A percentile compares a stretch with the other conserved stretches of the same genome.
phyloP scores from a whole-genome alignment of 1,284 basidiomycete species.

The Melampsora larici-populina region DNA sequence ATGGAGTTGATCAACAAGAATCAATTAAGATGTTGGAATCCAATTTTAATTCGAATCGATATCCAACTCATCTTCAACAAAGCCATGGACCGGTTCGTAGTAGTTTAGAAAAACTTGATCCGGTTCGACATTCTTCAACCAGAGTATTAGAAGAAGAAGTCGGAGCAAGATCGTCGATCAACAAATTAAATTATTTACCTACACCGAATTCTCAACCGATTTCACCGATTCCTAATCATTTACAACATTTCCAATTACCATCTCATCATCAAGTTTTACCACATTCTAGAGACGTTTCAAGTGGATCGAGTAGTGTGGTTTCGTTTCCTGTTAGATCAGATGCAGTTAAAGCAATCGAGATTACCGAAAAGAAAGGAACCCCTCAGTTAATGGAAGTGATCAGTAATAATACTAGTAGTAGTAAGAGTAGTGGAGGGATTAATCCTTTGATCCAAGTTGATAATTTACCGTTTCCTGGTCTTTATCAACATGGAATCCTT shows the following conservation, averaged over 20 bases:
- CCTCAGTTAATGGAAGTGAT: constrained; percentile 17
- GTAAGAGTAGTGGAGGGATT: no score
- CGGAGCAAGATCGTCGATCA: not conserved
- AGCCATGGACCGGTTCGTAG: no score
- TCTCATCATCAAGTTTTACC: not conserved
- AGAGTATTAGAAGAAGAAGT: no score
- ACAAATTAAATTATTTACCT: not conserved
- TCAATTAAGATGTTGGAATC: not conserved
- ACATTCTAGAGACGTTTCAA: constrained; percentile 21
- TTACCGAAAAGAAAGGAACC: not conserved
- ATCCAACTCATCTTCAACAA: no score
- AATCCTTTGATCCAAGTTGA: constrained; percentile 37
- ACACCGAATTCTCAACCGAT: not conserved
- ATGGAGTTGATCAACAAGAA: not conserved
- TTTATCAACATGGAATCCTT: constrained; percentile 2
- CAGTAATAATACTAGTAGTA: not conserved
- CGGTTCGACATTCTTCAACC: no score
- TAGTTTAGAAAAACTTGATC: no score
- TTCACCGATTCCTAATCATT: constrained; percentile 11
- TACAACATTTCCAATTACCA: not conserved
- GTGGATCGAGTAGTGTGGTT: not conserved
- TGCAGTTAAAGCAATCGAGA: constrained; percentile 30
- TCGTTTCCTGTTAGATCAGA: constrained; percentile 25
- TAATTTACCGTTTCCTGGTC: constrained; percentile 22
- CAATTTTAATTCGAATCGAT: no score